Evolutionary conservation across 805 yeast genomes (phyloP).

Genomic region (Candida insectalens): DNA sequence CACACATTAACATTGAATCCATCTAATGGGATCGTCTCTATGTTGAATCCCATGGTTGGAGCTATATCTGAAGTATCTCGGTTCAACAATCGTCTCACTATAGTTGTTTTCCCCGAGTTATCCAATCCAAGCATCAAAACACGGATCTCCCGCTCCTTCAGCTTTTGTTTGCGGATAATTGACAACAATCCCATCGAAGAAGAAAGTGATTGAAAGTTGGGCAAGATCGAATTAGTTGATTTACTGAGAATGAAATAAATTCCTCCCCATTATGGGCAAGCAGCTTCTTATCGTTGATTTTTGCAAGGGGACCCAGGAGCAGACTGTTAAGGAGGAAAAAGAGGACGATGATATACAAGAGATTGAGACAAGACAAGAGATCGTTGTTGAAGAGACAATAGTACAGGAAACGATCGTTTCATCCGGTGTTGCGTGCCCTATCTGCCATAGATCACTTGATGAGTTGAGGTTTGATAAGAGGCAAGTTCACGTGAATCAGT

Average conservation of each 20-base stretch:
- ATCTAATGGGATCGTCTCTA: conserved; percentile 41
- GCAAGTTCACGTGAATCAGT: conserved; percentile 45
- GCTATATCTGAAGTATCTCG: conserved; percentile 46
- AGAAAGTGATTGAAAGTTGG: too few relatives aligned
- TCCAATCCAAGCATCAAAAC: conserved; percentile 77
- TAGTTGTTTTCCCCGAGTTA: conserved; percentile 85
- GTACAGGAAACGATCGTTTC: conserved; percentile 8
- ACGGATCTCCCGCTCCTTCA: conserved; percentile 69
- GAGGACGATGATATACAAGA: not conserved
- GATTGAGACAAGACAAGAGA: not conserved
- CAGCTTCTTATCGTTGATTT: not conserved
- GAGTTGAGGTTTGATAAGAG: conserved; percentile 31
- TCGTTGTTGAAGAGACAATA: conserved; percentile 4
- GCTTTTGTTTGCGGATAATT: conserved; percentile 72
- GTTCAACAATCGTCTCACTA: conserved; percentile 49
- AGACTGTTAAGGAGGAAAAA: not conserved
- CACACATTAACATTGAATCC: conserved; percentile 50
- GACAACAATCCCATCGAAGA: conserved; percentile 67
- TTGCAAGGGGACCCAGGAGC: conserved; percentile 1
- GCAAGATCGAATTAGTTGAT: not conserved
- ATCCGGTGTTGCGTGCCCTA: conserved; percentile 33
- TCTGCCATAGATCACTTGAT: conserved; percentile 35
- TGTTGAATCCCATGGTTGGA: conserved; percentile 89
- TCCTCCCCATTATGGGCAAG: not conserved
- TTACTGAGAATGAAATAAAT: too few relatives aligned